Conservation (phyloP, 2,329 filamentous ascomycete species). For the Trichoderma arundinaceum region DNA sequence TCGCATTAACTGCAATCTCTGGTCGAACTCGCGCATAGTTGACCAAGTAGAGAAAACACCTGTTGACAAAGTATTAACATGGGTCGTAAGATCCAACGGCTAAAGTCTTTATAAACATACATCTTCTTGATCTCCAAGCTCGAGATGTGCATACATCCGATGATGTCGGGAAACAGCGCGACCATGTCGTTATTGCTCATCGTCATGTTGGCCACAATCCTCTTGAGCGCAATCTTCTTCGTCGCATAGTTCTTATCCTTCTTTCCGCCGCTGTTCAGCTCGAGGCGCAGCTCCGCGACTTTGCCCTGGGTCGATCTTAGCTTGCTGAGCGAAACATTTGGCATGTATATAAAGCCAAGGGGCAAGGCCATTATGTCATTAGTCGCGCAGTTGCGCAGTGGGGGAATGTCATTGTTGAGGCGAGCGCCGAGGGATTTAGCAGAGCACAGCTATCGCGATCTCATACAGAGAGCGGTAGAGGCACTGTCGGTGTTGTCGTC, state of each 20-base stretch:
- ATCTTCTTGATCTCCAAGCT: conserved; percentile 99
- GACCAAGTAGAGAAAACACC: conserved; percentile 97
- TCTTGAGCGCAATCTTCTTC: conserved; percentile 98
- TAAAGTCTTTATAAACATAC: conserved; percentile 57
- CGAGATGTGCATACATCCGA: conserved; percentile 92
- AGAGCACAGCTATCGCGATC: conserved; percentile 5
- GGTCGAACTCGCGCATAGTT: conserved; percentile 96
- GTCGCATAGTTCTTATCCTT: conserved; percentile 96
- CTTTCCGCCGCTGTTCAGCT: conserved; percentile 91
- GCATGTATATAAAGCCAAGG: conserved; percentile 54
- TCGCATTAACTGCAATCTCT: conserved; percentile 89
- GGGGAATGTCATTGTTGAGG: conserved; percentile 6
- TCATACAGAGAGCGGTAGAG: background rate
- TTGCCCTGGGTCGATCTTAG: conserved; percentile 83
- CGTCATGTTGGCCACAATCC: conserved; percentile 99
- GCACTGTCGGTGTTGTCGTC: background rate
- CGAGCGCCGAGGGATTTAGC: background rate
- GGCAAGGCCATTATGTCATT: conserved; percentile 52
- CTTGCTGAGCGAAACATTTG: conserved; percentile 52
- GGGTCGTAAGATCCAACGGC: background rate
- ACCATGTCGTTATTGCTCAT: conserved; percentile 99
- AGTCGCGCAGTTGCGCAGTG: conserved; percentile 18
- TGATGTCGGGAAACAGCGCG: conserved; percentile 91
- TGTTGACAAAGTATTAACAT: conserved; percentile 47
- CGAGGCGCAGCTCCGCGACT: conserved; percentile 93